Base-by-base conservation (phyloP, 768 basidiomycete genomes). In the Hericium erinaceus region DNA sequence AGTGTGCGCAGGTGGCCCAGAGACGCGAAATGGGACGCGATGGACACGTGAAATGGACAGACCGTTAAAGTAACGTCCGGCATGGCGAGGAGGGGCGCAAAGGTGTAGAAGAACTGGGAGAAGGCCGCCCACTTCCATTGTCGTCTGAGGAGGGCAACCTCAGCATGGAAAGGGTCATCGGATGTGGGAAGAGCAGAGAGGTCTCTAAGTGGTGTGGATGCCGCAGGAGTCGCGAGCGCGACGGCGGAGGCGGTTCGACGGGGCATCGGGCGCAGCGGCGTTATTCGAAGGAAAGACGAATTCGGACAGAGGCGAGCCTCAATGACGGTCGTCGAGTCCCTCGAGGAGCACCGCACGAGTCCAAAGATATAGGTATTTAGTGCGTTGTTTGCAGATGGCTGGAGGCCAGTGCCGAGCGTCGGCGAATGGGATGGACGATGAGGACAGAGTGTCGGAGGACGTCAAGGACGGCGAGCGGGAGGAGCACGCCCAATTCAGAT, bases 101-200 rank as follows among this genome's bases (percentile, higher is more conserved):
- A 95, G 26, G 87, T 92, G 69, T 80, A 86, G 73, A 91, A 86
- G 78, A 95, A 95, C 69, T 95, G 92, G 71, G 81, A 81, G 71
- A 94, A 88, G 24, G 87, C 87, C 5, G 93, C 93, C 92, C 92
- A 95, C 77, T 89, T 85, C 91, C 91, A 95, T 61, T 92, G 82
- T 58, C 75, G 83, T 57, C 93, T 79, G 54, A 97, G 84, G 28
- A 73, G 66, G 48, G 68, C 60, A 54, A 87, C 68, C 64, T 82
- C 66, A 51, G 59, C 57, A 40, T 60, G 51, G 57, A 68, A 70
- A 48, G 64, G 56, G 54, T 63, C 58, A 2, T 63, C 64, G 37
- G 16, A 48, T 52, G 60, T 41, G 26, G 56, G 53, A 26, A 20
- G 33, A 50, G 39, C 49, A 6, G 52, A 54, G 52, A 6, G 20